phyloP scores from a whole-genome alignment of 805 yeast species.

The Metschnikowia matae region DNA sequence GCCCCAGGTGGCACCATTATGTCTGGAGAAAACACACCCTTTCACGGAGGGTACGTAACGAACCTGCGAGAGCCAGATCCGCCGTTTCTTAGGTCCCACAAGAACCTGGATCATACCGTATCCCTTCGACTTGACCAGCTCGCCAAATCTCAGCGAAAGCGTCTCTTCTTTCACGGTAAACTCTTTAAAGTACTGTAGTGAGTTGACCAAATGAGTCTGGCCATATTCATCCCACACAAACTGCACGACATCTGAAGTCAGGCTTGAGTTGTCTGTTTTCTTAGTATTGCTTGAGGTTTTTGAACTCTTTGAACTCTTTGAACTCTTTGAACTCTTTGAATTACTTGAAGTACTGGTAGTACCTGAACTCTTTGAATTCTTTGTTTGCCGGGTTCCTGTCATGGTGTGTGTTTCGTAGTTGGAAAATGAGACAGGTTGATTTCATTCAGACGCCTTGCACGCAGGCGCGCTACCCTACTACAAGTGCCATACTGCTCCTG shows the following conservation, averaged over 20 bases:
- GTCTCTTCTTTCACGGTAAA: not conserved
- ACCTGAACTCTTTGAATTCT: not conserved
- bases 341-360: too few species aligned
- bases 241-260: not conserved
- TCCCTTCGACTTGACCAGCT: not conserved
- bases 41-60: not conserved
- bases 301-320: not conserved
- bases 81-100: not conserved
- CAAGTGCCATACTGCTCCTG: too few species aligned
- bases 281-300: too few species aligned
- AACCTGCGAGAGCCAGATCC: not conserved
- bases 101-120: not conserved
- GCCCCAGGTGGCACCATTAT: not conserved
- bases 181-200: not conserved
- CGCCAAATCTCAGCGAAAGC: not conserved
- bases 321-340: not conserved
- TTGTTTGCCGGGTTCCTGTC: not conserved
- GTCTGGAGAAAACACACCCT: constrained; percentile 1
- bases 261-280: not conserved
- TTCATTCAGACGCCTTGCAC: not conserved
- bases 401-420: not conserved
- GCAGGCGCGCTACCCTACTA: not conserved
- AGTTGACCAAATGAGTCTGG: not conserved
- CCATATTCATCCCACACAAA: not conserved
- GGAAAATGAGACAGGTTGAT: not conserved